A percentile compares a stretch with the other conserved stretches of the same genome.
Conservation (phyloP, 345 rosid genomes). For the Xanthoceras sorbifolium region DNA sequence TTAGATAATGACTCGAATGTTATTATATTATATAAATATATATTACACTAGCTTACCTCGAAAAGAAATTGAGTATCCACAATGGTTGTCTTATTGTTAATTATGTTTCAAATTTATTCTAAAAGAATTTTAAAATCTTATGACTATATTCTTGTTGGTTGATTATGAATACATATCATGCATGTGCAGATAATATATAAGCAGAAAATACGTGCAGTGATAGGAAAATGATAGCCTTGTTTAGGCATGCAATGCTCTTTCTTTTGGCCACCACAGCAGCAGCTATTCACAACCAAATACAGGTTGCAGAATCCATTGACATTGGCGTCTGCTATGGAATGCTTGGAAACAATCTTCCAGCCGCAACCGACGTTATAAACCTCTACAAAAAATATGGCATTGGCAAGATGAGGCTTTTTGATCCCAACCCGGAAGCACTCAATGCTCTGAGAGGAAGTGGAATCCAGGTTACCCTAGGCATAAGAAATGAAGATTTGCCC, state of each 20-base stretch:
- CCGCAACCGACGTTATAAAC: slow-evolving; percentile 8
- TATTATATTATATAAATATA: no score
- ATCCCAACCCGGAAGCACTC: slow-evolving; percentile 19
- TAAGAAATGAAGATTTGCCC: slow-evolving; percentile 16
- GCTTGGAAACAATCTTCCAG: slow-evolving; percentile 16
- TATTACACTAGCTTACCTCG: no score
- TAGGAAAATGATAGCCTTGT: not conserved
- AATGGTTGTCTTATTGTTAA: no score
- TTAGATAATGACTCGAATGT: no score
- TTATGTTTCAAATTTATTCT: no score
- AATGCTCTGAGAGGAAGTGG: slow-evolving; percentile 2
- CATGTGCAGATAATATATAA: no score
- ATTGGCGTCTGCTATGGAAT: slow-evolving; percentile 25
- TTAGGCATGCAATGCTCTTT: not conserved
- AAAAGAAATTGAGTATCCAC: no score
- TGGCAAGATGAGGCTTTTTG: slow-evolving; percentile 14
- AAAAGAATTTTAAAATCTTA: no score
- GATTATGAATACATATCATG: no score
- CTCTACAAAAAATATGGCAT: slow-evolving; percentile 12
- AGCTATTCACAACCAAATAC: not conserved
- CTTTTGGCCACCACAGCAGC: not conserved
- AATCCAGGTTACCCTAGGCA: not conserved
- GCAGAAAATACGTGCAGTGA: no score
- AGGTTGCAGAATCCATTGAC: not conserved
- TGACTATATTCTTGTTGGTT: no score